Percentiles rank a stretch among this genome's conserved stretches.
These are phyloP conservation scores for Daldinia childiae DNA, from an alignment of 495 filamentous ascomycete species.

Conservation along the genomic window DNA sequence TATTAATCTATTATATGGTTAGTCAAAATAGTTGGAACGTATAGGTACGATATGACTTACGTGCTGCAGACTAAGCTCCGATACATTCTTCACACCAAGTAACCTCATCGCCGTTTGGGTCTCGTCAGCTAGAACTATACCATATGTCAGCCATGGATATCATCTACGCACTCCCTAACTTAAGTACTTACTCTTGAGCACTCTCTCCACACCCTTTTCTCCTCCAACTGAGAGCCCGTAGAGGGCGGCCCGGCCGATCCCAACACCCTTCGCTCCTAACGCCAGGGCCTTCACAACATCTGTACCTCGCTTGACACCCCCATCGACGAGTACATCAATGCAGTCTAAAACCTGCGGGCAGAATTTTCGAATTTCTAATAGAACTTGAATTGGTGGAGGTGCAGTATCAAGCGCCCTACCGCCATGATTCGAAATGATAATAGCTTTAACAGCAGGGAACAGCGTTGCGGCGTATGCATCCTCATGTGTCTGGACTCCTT, in stretches of 20 bases:
- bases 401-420: constrained; percentile 80
- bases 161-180: constrained; percentile 57
- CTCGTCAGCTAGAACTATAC: constrained; percentile 35
- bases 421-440: constrained; percentile 86
- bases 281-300: constrained; percentile 83
- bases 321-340: constrained; percentile 80
- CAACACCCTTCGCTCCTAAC: constrained; percentile 79
- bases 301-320: constrained; percentile 78
- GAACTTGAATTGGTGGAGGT: constrained; percentile 76
- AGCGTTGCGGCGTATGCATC: constrained; percentile 76
- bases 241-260: constrained; percentile 76
- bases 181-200: constrained; percentile 74
- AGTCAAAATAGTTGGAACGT: neutral
- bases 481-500: constrained; percentile 83
- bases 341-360: constrained; percentile 78
- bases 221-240: constrained; percentile 81
- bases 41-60: constrained; percentile 11
- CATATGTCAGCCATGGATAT: constrained; percentile 11
- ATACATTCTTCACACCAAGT: constrained; percentile 34
- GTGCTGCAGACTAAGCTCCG: constrained; percentile 31
- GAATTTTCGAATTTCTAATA: constrained; percentile 81
- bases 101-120: constrained; percentile 40
- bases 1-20: constrained; percentile 27
- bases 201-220: constrained; percentile 74
- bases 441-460: constrained; percentile 72